Percentiles rank a stretch among this genome's conserved stretches.
phyloP scores from a whole-genome alignment of 176 grass and related monocot genomes.

The Bolboschoenus planiculmis region DNA sequence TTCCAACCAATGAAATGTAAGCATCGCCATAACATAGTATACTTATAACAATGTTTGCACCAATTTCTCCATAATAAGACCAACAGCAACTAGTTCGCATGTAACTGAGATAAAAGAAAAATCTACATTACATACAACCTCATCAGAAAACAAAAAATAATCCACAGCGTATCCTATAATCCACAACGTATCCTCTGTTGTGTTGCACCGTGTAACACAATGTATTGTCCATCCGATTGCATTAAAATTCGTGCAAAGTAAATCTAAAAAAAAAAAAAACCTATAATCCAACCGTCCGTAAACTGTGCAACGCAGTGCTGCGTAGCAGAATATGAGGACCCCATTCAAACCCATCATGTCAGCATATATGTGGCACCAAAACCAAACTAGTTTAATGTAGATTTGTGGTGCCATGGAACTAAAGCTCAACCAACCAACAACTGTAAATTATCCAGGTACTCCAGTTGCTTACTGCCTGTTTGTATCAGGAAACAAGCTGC shows the following conservation, averaged over 20 bases:
- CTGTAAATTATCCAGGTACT: background rate
- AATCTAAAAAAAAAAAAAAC: no score
- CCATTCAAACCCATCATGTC: background rate
- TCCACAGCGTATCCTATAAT: background rate
- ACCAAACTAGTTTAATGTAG: background rate
- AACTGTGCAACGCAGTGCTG: no score
- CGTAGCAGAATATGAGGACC: no score
- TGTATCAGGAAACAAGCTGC: background rate
- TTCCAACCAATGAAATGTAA: no score
- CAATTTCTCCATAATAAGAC: background rate
- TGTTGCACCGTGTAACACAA: no score
- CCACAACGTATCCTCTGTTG: no score
- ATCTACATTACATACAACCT: background rate
- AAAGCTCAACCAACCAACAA: background rate
- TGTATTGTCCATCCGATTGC: no score
- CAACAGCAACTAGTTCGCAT: background rate
- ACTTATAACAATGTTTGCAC: background rate
- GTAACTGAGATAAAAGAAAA: background rate
- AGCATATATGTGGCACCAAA: background rate
- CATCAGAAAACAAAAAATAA: background rate
- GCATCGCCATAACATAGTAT: background rate
- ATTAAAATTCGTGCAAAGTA: no score
- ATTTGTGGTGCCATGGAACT: background rate
- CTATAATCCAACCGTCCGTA: no score
- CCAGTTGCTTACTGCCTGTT: background rate